Percentiles rank a stretch among this genome's conserved stretches.
phyloP scores from a whole-genome alignment of 2,329 filamentous ascomycete species.

The Amesomyces nigricolor region DNA sequence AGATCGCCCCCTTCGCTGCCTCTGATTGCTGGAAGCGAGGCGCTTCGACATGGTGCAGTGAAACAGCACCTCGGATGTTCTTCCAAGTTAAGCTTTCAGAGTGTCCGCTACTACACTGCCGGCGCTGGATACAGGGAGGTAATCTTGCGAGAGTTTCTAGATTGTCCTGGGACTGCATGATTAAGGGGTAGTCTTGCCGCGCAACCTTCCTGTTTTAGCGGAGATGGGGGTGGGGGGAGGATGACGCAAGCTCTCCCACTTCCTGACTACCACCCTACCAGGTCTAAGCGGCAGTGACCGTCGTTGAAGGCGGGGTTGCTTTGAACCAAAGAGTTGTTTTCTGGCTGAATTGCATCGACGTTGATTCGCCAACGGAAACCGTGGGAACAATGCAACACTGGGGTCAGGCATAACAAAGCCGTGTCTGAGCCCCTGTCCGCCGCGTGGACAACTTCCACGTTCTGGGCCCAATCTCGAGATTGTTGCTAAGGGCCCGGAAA shows the following conservation, averaged over 20 bases:
- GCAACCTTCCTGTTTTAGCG: slow-evolving; percentile 4
- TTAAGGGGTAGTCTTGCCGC: slow-evolving; percentile 5
- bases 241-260: slow-evolving; percentile 13
- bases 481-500: no score
- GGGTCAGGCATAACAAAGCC: no score
- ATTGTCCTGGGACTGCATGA: not conserved
- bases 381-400: no score
- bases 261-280: not conserved
- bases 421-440: no score
- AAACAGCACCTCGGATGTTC: not conserved
- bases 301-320: no score
- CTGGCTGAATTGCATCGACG: no score
- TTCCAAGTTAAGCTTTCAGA: not conserved
- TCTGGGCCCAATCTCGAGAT: no score
- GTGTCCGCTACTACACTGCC: not conserved
- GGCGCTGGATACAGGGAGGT: not conserved
- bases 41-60: not conserved
- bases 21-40: not conserved
- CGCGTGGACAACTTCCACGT: no score
- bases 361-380: no score
- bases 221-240: not conserved
- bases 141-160: not conserved
- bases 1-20: not conserved
- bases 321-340: no score
- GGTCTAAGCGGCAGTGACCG: no score